Conservation (phyloP, 1,284 basidiomycete species). For the Trichosporon inkin region DNA sequence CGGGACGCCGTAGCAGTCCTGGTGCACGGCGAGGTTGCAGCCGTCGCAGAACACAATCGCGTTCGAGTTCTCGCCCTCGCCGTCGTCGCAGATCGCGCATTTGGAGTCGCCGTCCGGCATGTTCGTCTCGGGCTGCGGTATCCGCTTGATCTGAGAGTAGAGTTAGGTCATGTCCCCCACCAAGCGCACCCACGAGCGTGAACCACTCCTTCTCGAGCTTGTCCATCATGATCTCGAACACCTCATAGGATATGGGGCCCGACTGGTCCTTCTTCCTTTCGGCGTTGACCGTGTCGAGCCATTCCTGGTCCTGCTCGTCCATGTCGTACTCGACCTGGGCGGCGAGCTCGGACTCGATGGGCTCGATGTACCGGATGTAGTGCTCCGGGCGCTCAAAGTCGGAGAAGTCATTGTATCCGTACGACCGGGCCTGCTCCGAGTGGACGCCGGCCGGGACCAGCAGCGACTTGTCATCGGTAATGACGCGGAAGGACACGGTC, state of each 20-base stretch:
- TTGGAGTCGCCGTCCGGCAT: constrained; percentile 88
- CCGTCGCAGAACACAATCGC: constrained; percentile 99
- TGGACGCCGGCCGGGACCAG: constrained; percentile 38
- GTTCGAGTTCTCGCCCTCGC: constrained; percentile 97
- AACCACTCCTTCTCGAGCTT: constrained; percentile 99
- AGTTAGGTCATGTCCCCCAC: constrained; percentile 2
- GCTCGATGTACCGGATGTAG: constrained; percentile 90
- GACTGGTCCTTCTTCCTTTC: constrained; percentile 76
- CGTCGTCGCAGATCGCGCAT: constrained; percentile 96
- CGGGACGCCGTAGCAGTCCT: constrained; percentile 98
- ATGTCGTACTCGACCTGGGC: constrained; percentile 98
- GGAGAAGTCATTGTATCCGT: constrained; percentile 66
- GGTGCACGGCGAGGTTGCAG: constrained; percentile 97
- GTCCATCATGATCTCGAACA: constrained; percentile 96
- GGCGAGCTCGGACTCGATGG: constrained; percentile 84
- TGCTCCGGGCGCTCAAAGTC: constrained; percentile 73
- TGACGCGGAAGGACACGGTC: constrained; percentile 44
- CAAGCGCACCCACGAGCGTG: constrained; percentile 65
- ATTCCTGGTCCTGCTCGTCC: constrained; percentile 98
- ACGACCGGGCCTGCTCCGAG: constrained; percentile 42
- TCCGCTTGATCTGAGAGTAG: constrained; percentile 77
- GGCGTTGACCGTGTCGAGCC: constrained; percentile 81
- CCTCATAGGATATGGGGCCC: constrained; percentile 72
- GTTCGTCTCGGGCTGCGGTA: constrained; percentile 73
- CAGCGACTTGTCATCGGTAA: constrained; percentile 40